Conservation (phyloP, 139 green algal genomes). For the Dunaliella sp. region DNA sequence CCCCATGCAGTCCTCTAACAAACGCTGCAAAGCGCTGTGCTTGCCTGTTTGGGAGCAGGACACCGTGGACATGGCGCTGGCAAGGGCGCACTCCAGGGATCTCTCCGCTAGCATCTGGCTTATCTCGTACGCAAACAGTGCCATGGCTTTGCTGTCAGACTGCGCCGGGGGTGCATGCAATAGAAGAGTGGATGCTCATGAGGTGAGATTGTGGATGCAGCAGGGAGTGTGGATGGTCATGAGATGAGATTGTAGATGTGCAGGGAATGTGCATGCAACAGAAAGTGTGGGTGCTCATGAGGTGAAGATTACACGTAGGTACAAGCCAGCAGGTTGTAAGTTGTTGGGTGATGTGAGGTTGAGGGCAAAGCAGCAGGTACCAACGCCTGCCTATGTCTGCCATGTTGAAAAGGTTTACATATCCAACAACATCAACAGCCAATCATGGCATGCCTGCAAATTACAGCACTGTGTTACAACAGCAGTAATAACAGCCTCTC, state of each 20-base stretch:
- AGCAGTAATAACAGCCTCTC: no score
- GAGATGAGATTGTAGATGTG: not conserved
- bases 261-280: not conserved
- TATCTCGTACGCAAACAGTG: constrained; percentile 59
- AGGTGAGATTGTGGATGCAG: not conserved
- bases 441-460: no score
- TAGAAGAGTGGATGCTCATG: not conserved
- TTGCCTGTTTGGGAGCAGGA: not conserved
- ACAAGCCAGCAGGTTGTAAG: no score
- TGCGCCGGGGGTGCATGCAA: constrained; percentile 1
- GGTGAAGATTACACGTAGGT: no score
- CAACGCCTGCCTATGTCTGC: no score
- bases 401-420: no score
- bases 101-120: constrained; percentile 45
- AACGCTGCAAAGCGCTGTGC: no score
- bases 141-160: constrained; percentile 46
- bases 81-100: constrained; percentile 57
- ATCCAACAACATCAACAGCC: no score
- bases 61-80: constrained; percentile 51
- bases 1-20: no score
- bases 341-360: no score
- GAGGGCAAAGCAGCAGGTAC: no score
- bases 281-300: not conserved
- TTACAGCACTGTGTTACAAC: no score
- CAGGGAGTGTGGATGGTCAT: not conserved